Percentiles rank a stretch among this genome's conserved stretches.
These are phyloP conservation scores for Allomyces arbusculus DNA, from an alignment of 192 early-diverging fungal genomes.

Conservation along the genomic window DNA sequence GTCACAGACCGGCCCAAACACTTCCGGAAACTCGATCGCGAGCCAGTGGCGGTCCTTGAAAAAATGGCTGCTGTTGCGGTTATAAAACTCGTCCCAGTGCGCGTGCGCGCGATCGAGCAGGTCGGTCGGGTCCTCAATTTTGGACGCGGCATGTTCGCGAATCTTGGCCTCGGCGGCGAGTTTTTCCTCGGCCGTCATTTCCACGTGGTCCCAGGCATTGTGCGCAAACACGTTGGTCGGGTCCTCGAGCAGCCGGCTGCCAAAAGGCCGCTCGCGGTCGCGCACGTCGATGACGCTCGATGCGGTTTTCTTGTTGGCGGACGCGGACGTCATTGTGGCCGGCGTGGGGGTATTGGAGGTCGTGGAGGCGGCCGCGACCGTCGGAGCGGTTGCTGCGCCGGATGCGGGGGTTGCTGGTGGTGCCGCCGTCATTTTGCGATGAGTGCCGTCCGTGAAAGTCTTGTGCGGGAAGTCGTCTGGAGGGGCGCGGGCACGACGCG, in stretches of 20 bases:
- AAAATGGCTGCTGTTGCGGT: conserved; percentile 67
- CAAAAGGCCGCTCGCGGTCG: conserved; percentile 27
- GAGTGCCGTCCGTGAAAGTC: no score
- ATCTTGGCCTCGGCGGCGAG: conserved; percentile 54
- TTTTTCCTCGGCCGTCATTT: conserved; percentile 70
- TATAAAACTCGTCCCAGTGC: conserved; percentile 64
- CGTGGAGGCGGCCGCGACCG: no score
- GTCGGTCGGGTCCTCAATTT: background rate
- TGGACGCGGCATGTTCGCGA: conserved; percentile 32
- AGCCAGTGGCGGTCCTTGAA: conserved; percentile 97
- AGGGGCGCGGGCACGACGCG: no score
- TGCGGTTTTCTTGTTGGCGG: conserved; percentile 6
- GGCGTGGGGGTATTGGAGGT: no score
- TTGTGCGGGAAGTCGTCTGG: no score
- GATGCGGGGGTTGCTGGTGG: no score
- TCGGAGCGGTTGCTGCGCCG: no score
- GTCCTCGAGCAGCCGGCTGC: conserved; percentile 49
- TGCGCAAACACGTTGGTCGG: conserved; percentile 61
- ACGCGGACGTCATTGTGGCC: no score
- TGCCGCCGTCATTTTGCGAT: no score
- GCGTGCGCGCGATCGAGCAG: background rate
- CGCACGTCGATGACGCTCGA: conserved; percentile 12
- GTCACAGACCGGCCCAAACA: no score
- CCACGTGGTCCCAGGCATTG: conserved; percentile 96
- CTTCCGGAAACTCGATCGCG: conserved; percentile 60